These are phyloP conservation scores for Schizosaccharomyces japonicus DNA, from an alignment of 805 yeast genomes.

Conservation along the genomic window DNA sequence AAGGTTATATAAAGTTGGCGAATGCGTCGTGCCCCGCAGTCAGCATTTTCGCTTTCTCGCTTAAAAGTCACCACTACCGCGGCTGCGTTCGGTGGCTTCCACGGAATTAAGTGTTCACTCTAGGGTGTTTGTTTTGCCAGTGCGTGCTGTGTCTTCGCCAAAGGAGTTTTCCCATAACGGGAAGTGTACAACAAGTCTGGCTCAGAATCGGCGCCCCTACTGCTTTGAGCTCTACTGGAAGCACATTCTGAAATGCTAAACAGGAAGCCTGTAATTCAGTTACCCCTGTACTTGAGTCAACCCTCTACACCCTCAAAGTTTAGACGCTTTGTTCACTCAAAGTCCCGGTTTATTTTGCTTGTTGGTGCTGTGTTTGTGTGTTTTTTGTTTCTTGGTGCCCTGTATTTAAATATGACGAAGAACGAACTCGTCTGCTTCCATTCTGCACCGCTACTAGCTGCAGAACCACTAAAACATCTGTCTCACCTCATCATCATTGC, in stretches of 20 bases:
- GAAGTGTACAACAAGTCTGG: too few species aligned
- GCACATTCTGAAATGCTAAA: neutral
- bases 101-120: too few species aligned
- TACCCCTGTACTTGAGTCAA: neutral
- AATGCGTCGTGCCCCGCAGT: too few species aligned
- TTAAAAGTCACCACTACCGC: too few species aligned
- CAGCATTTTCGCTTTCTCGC: too few species aligned
- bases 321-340: neutral
- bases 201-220: too few species aligned
- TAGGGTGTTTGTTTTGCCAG: too few species aligned
- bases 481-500: conserved; percentile 26
- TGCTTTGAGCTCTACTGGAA: too few species aligned
- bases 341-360: neutral
- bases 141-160: too few species aligned
- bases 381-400: neutral
- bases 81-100: too few species aligned
- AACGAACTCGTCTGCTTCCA: neutral
- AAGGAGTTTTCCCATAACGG: too few species aligned
- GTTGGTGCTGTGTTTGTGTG: neutral
- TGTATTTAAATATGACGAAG: neutral
- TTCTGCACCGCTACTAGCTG: neutral
- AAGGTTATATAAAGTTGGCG: too few species aligned
- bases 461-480: conserved; percentile 6
- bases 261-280: neutral
- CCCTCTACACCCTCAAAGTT: neutral